Conservation (phyloP, 176 grass and related monocot genomes). For the Eleusine indica region DNA sequence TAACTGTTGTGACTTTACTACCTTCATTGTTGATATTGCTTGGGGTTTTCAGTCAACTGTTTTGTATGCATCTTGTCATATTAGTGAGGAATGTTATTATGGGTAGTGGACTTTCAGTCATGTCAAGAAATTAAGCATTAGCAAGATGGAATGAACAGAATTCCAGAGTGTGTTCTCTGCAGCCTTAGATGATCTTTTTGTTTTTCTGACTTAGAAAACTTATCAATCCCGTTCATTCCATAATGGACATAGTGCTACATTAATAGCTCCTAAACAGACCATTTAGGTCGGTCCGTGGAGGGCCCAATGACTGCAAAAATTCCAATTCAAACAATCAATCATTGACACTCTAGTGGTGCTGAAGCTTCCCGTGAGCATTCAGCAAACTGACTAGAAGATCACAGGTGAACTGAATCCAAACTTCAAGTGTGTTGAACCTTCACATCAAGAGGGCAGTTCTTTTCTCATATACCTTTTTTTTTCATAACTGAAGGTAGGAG, state of each 20-base stretch:
- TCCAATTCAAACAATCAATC: slow-evolving; percentile 22
- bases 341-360: slow-evolving; percentile 18
- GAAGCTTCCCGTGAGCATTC: slow-evolving; percentile 14
- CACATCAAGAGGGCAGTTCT: too few relatives aligned
- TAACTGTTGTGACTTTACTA: background rate
- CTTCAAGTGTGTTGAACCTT: background rate
- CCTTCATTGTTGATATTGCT: too few relatives aligned
- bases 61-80: background rate
- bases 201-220: background rate
- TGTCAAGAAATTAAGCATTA: background rate
- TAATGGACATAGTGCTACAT: background rate
- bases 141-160: background rate
- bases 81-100: background rate
- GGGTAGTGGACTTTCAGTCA: too few relatives aligned
- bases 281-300: background rate
- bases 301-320: background rate
- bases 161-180: background rate
- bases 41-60: background rate
- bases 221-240: background rate
- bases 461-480: too few relatives aligned
- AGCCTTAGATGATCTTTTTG: background rate
- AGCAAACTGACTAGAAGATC: background rate
- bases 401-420: background rate
- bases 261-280: background rate
- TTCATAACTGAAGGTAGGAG: too few relatives aligned